Base-by-base conservation (phyloP, 192 early-diverging fungal genomes). In the Gigaspora rosea region DNA sequence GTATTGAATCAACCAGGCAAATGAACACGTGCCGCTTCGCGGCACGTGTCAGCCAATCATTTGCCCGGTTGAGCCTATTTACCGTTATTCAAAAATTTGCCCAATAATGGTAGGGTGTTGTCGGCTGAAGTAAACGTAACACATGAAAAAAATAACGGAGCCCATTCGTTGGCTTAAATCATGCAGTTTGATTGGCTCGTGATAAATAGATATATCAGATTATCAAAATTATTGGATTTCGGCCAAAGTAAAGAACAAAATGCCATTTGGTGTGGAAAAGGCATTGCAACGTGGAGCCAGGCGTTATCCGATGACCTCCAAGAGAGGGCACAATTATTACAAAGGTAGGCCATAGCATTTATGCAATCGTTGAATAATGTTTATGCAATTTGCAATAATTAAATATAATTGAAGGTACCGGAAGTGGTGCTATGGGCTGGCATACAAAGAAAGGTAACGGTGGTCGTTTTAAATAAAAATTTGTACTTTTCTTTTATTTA, bases 361-460 rank as follows among this genome's bases (percentile, higher is more conserved):
- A 16, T 22, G 36, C 36, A 13, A 68, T 20, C 15, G 36, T 16
- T 10, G 8, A n/a, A 10, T 46, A 1, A 27, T 50, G 12, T 48
- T 46, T 68, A 10, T 70, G 8, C 5, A 18, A 2, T 51, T 20
- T 32, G 18, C 13, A 12, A 41, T 16, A 27, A 27, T 32, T 35
- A 7, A 65, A 41, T 35, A 35, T 16, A 65, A 8, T 47, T 9
- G 46, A 57, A 89, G 88, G 88, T 80, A 90, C 88, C 52, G 85
- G 88, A 35, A 81, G 85, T 46, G 88, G 88, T 80, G 81, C 88
- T 46, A 90, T 88, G 88, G 88, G 88, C 82, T 79, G 84, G 51
- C 88, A 90, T 36, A 90, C 87, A 41, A 90, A 85, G 78, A 80
- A 81, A 22, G 89, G 68, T 70, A 70, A 18, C 20, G 47, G 50